phyloP scores from a whole-genome alignment of 352 stramenopile genomes.

The Phytophthora tubulina region DNA sequence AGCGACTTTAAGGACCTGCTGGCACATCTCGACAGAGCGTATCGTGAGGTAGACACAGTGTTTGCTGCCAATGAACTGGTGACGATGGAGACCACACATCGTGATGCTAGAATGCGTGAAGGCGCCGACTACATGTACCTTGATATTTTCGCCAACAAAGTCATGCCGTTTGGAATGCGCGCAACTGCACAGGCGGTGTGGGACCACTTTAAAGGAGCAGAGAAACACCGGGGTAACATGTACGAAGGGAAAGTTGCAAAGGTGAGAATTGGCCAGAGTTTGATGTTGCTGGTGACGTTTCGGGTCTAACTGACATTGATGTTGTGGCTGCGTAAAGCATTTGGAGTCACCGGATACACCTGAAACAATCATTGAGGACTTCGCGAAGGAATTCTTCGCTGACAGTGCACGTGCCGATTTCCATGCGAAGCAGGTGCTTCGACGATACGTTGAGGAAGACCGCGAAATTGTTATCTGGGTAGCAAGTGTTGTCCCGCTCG shows the following conservation, averaged over 20 bases:
- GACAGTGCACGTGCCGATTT: slow-evolving; percentile 55
- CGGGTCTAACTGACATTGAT: slow-evolving; percentile 13
- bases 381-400: slow-evolving; percentile 48
- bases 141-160: slow-evolving; percentile 58
- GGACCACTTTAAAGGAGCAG: slow-evolving; percentile 53
- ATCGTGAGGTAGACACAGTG: slow-evolving; percentile 48
- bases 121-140: slow-evolving; percentile 52
- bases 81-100: slow-evolving; percentile 49
- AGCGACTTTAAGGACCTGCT: slow-evolving; percentile 49
- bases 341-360: slow-evolving; percentile 44
- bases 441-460: slow-evolving; percentile 51
- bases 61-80: slow-evolving; percentile 48
- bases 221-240: slow-evolving; percentile 54
- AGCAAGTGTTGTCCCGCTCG: slow-evolving; percentile 48
- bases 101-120: slow-evolving; percentile 52
- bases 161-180: slow-evolving; percentile 57
- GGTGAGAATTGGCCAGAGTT: slow-evolving; percentile 20
- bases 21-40: slow-evolving; percentile 44
- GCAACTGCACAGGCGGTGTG: slow-evolving; percentile 51
- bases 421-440: slow-evolving; percentile 47
- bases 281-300: slow-evolving; percentile 9
- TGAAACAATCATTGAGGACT: slow-evolving; percentile 56
- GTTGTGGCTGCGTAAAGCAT: slow-evolving; percentile 38
- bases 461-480: slow-evolving; percentile 60
- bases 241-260: slow-evolving; percentile 56